Percentiles rank a stretch among this genome's conserved stretches.
These are phyloP conservation scores for Dacryopinax spathularia DNA, from an alignment of 768 basidiomycete genomes.

Conservation along the genomic window DNA sequence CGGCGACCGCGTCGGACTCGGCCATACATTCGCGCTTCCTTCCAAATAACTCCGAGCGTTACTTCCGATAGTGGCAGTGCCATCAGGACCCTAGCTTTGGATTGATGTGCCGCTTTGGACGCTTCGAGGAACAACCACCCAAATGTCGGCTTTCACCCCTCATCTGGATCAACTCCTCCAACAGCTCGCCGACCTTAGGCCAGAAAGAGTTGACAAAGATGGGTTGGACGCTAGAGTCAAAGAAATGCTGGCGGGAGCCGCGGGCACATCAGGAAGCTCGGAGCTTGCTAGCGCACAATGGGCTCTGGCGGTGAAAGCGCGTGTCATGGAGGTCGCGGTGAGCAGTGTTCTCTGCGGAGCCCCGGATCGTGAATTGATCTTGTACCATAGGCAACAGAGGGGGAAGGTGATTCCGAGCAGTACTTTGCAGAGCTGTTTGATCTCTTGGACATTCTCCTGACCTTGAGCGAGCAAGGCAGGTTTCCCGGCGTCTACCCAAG, in stretches of 20 bases:
- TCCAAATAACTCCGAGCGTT: no score
- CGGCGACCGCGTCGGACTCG: no score
- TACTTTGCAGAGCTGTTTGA: constrained; percentile 52
- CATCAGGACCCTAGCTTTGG: no score
- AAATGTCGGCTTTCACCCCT: not conserved
- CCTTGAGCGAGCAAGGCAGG: constrained; percentile 64
- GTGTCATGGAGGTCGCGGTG: not conserved
- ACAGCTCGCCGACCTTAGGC: not conserved
- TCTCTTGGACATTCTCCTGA: constrained; percentile 57
- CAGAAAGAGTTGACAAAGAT: not conserved
- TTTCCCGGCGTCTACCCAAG: constrained; percentile 6
- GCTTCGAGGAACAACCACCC: not conserved
- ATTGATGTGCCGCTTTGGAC: no score
- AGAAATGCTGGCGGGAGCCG: not conserved
- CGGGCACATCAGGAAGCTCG: not conserved
- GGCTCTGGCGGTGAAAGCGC: not conserved
- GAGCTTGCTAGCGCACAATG: not conserved
- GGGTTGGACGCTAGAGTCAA: not conserved
- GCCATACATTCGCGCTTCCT: no score
- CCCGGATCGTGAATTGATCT: no score
- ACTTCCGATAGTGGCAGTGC: no score
- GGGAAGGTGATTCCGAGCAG: not conserved
- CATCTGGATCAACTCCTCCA: not conserved
- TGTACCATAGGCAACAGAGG: not conserved
- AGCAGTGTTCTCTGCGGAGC: no score